Percentiles rank a stretch among this genome's conserved stretches.
Evolutionary conservation across 768 basidiomycete genomes (phyloP).

Genomic region (Amanita pseudoporphyria): DNA sequence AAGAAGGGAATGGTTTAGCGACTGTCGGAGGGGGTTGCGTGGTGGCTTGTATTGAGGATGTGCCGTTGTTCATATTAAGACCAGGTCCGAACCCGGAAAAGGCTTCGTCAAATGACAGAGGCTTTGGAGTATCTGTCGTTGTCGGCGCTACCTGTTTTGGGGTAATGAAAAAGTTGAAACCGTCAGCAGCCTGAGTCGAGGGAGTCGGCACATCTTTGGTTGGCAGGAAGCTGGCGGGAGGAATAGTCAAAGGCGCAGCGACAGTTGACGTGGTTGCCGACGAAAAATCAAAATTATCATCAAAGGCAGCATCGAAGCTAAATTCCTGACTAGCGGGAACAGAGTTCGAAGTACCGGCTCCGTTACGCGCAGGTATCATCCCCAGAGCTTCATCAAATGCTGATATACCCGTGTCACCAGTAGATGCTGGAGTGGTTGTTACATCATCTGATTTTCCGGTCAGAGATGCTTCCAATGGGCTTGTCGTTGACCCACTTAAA

Average conservation of each 20-base stretch:
- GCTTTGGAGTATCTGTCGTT: neutral
- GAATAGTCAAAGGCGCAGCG: conserved; percentile 19
- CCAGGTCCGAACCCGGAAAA: conserved; percentile 40
- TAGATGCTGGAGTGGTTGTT: conserved; percentile 11
- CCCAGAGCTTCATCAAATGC: conserved; percentile 74
- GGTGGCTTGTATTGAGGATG: conserved; percentile 16
- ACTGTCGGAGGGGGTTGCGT: neutral
- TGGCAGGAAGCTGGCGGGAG: conserved; percentile 21
- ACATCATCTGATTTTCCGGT: conserved; percentile 10
- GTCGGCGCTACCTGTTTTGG: conserved; percentile 8
- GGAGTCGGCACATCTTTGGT: conserved; percentile 21
- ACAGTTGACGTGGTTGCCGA: conserved; percentile 11
- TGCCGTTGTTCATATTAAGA: conserved; percentile 28
- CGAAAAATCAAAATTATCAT: conserved; percentile 56
- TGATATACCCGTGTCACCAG: conserved; percentile 35
- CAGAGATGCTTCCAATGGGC: conserved; percentile 6
- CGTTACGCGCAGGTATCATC: conserved; percentile 26
- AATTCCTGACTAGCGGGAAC: conserved; percentile 20
- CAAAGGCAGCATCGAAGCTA: conserved; percentile 53
- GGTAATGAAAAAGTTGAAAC: conserved; percentile 9
- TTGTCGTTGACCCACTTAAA: conserved; percentile 1
- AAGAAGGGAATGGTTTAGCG: neutral
- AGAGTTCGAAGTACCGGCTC: conserved; percentile 22
- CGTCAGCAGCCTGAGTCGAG: conserved; percentile 12
- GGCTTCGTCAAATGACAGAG: conserved; percentile 38